Conservation (phyloP, 177 flowering plant species). For the Telopea speciosissima region DNA sequence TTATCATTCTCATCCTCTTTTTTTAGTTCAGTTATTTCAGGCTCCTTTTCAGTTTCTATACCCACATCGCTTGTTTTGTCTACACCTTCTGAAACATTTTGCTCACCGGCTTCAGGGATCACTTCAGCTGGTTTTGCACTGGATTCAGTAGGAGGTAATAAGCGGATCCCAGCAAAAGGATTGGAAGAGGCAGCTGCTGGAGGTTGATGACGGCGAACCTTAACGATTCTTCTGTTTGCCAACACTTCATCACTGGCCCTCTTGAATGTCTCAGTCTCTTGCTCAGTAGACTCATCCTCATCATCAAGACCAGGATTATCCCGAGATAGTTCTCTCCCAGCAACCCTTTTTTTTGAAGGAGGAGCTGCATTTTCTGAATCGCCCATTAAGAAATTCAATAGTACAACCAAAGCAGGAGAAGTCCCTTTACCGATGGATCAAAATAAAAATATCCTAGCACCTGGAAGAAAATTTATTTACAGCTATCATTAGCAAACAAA, state of each 20-base stretch:
- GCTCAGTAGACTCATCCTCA: slow-evolving; percentile 58
- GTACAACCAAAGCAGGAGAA: background rate
- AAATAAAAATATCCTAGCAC: background rate
- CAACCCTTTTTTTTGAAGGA: slow-evolving; percentile 88
- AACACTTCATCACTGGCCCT: slow-evolving; percentile 86
- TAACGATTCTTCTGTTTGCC: slow-evolving; percentile 82
- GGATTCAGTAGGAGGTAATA: slow-evolving; percentile 46
- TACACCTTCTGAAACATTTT: slow-evolving; percentile 18
- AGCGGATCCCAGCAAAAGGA: slow-evolving; percentile 74
- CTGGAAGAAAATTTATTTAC: background rate
- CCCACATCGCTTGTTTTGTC: slow-evolving; percentile 12
- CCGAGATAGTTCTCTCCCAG: slow-evolving; percentile 70
- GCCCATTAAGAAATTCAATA: slow-evolving; percentile 39
- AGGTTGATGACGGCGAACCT: slow-evolving; percentile 58
- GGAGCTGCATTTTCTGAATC: slow-evolving; percentile 56
- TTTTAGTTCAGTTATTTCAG: slow-evolving; percentile 11
- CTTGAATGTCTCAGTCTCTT: slow-evolving; percentile 73
- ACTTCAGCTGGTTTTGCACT: slow-evolving; percentile 16
- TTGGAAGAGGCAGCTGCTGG: slow-evolving; percentile 56
- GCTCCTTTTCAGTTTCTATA: slow-evolving; percentile 21
- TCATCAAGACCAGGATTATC: slow-evolving; percentile 89
- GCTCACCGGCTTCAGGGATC: slow-evolving; percentile 24
- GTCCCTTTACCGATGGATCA: background rate
- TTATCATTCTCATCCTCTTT: slow-evolving; percentile 21
- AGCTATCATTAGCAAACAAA: background rate